Percentiles rank a stretch among this genome's conserved stretches.
These are phyloP conservation scores for Lotmaria passim DNA, from an alignment of 208 protist genomes.

Conservation along the genomic window DNA sequence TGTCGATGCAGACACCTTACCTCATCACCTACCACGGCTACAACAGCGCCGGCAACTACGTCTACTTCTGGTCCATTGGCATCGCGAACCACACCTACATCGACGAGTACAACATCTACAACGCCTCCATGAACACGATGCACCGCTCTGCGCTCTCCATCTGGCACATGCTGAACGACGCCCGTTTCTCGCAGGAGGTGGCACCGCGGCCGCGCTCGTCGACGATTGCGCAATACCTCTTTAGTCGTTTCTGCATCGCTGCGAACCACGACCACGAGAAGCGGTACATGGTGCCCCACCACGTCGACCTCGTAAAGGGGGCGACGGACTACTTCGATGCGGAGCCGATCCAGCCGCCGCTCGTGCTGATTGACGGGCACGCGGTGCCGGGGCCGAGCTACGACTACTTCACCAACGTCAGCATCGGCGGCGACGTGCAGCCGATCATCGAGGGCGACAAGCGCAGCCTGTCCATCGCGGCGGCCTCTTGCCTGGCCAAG, in stretches of 20 bases:
- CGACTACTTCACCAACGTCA: conserved; percentile 63
- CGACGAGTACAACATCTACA: conserved; percentile 86
- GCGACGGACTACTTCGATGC: conserved; percentile 76
- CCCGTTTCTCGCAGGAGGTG: conserved; percentile 76
- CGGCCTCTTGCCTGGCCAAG: conserved; percentile 90
- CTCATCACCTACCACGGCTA: conserved; percentile 84
- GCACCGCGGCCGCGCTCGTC: conserved; percentile 72
- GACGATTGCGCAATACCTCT: conserved; percentile 85
- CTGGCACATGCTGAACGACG: conserved; percentile 86
- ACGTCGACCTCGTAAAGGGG: conserved; percentile 70
- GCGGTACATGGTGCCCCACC: conserved; percentile 61
- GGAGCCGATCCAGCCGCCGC: conserved; percentile 81
- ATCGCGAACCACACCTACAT: conserved; percentile 92
- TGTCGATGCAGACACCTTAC: conserved; percentile 87
- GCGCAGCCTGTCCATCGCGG: conserved; percentile 85
- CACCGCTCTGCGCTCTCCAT: conserved; percentile 79
- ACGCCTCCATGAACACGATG: conserved; percentile 85
- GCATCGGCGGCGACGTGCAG: conserved; percentile 73
- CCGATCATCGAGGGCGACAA: conserved; percentile 90
- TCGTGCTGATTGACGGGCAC: conserved; percentile 88
- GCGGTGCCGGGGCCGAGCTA: conserved; percentile 72
- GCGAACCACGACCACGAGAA: conserved; percentile 75
- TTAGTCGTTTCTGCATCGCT: conserved; percentile 76
- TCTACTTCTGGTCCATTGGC: conserved; percentile 89
- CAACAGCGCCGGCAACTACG: conserved; percentile 81